Evolutionary conservation across 164 flowering plant species (phyloP).

Genomic region (Magnolia sinica): DNA sequence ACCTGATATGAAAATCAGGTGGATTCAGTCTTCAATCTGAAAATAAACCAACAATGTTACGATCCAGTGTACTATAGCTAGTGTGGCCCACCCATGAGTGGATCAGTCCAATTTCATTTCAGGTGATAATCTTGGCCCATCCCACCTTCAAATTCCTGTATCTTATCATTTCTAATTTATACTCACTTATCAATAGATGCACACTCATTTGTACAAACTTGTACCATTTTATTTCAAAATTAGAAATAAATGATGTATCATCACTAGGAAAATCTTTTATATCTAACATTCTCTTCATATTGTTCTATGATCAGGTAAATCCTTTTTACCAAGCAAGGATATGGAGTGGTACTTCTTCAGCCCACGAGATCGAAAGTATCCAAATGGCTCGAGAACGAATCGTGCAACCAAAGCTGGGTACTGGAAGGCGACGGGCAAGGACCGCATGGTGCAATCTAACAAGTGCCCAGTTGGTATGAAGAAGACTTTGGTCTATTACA

Average conservation of each 20-base stretch:
- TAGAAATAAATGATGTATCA: neutral
- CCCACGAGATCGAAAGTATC: conserved; percentile 19
- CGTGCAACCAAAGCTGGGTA: conserved; percentile 21
- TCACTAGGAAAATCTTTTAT: conserved; percentile 3
- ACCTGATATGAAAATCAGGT: too few relatives aligned
- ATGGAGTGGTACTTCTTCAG: conserved; percentile 25
- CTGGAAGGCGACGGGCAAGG: conserved; percentile 25
- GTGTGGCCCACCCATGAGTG: neutral
- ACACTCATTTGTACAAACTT: neutral
- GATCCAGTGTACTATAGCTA: neutral
- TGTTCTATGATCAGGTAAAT: conserved; percentile 1
- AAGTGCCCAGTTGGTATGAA: conserved; percentile 10
- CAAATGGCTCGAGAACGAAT: conserved; percentile 17
- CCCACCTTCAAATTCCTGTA: neutral
- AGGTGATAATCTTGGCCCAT: neutral
- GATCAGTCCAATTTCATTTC: too few relatives aligned
- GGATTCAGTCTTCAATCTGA: too few relatives aligned
- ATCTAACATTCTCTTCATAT: neutral
- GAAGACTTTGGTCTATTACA: conserved; percentile 20
- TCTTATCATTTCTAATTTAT: too few relatives aligned
- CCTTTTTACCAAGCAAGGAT: conserved; percentile 11
- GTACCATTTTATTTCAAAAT: neutral
- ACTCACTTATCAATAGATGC: too few relatives aligned
- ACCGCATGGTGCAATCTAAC: conserved; percentile 5
- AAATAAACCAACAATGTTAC: neutral